phyloP scores from a whole-genome alignment of 2,329 filamentous ascomycete species.

The Botrytis galanthina region DNA sequence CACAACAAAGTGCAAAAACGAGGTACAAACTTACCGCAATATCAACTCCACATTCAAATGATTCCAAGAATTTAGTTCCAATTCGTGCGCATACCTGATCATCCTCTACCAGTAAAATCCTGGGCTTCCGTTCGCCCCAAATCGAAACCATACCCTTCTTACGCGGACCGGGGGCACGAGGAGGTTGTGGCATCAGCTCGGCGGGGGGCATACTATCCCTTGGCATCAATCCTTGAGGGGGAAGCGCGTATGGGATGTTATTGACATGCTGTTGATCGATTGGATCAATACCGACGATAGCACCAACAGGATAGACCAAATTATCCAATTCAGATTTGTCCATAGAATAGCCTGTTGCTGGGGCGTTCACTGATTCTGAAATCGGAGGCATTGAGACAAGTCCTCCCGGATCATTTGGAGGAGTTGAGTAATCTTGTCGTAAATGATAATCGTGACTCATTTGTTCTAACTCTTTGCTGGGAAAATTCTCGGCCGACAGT shows the following conservation, averaged over 20 bases:
- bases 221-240: conserved; percentile 42
- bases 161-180: conserved; percentile 41
- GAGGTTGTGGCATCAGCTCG: conserved; percentile 46
- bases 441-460: conserved; percentile 47
- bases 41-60: conserved; percentile 65
- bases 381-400: conserved; percentile 40
- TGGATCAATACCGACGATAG: conserved; percentile 88
- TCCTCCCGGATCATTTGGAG: conserved; percentile 35
- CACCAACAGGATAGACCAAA: conserved; percentile 86
- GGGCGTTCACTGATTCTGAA: conserved; percentile 44
- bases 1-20: not conserved
- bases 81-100: conserved; percentile 66
- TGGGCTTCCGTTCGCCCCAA: conserved; percentile 65
- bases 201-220: conserved; percentile 49
- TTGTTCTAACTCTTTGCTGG: conserved; percentile 64
- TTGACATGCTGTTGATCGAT: conserved; percentile 93
- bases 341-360: conserved; percentile 44
- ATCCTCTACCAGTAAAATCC: conserved; percentile 88
- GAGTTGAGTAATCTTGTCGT: conserved; percentile 37
- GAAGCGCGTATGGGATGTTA: conserved; percentile 85
- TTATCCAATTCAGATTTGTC: conserved; percentile 58
- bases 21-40: conserved; percentile 55
- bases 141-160: conserved; percentile 46
- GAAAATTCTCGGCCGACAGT: conserved; percentile 62
- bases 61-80: conserved; percentile 64